Evolutionary conservation across 805 yeast genomes (phyloP).

Genomic region (Starmerella tilneyi): DNA sequence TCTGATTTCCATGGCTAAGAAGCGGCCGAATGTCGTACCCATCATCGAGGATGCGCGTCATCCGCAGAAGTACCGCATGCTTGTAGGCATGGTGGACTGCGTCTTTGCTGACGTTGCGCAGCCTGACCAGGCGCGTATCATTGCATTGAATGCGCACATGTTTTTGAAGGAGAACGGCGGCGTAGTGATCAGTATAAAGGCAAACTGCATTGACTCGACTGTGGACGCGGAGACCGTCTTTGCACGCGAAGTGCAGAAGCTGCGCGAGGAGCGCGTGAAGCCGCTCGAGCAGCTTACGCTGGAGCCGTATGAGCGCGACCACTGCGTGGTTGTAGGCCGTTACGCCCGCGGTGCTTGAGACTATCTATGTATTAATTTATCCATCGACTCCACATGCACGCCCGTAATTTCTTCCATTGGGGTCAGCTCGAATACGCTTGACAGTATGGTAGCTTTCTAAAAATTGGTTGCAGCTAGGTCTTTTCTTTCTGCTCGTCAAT

Average conservation of each 20-base stretch:
- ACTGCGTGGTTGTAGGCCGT: slow-evolving; percentile 96
- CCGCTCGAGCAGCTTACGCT: slow-evolving; percentile 97
- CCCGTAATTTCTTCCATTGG: not conserved
- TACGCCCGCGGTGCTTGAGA: slow-evolving; percentile 69
- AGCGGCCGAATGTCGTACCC: slow-evolving; percentile 98
- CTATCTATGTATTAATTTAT: slow-evolving; percentile 8
- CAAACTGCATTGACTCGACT: slow-evolving; percentile 99
- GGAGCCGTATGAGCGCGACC: slow-evolving; percentile 99
- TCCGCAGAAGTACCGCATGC: slow-evolving; percentile 99
- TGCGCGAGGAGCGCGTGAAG: slow-evolving; percentile 97
- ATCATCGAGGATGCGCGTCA: slow-evolving; percentile 99
- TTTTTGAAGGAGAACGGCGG: slow-evolving; percentile 98
- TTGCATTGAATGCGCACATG: slow-evolving; percentile 95
- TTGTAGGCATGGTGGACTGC: slow-evolving; percentile 95
- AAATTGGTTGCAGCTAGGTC: no score
- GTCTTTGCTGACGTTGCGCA: slow-evolving; percentile 99
- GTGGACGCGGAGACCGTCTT: slow-evolving; percentile 99
- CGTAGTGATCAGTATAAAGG: slow-evolving; percentile 96
- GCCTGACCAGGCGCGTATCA: slow-evolving; percentile 99
- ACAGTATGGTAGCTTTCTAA: not conserved
- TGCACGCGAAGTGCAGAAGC: slow-evolving; percentile 97
- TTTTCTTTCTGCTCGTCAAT: no score
- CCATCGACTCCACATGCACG: not conserved
- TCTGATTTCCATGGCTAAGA: slow-evolving; percentile 97
- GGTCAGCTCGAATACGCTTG: not conserved